Percentiles rank a stretch among this genome's conserved stretches.
Conservation (phyloP, 1,139 yeast genomes). For the Suhomyces panamericanus region DNA sequence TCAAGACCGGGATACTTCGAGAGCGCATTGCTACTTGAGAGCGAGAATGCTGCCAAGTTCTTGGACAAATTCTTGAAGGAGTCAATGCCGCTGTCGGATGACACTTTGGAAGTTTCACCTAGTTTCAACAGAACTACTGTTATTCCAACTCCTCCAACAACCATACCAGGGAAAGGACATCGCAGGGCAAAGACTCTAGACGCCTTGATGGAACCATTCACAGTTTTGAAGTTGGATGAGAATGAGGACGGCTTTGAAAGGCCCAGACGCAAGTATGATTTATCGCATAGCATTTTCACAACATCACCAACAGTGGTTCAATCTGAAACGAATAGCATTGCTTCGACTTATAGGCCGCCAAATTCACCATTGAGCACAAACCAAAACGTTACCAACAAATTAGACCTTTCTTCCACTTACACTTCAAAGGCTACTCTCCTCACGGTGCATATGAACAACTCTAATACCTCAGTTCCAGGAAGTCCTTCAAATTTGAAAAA, state of each 20-base stretch:
- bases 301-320: conserved; percentile 21
- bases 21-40: conserved; percentile 52
- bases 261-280: conserved; percentile 19
- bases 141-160: conserved; percentile 16
- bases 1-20: conserved; percentile 67
- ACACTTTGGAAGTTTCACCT: neutral
- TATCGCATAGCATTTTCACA: conserved; percentile 23
- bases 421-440: conserved; percentile 17
- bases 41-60: conserved; percentile 45
- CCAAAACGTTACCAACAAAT: conserved; percentile 29
- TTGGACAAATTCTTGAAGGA: conserved; percentile 42
- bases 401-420: conserved; percentile 18
- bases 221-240: conserved; percentile 13
- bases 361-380: conserved; percentile 32
- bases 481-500: conserved; percentile 21
- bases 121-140: conserved; percentile 12
- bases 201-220: conserved; percentile 19
- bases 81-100: neutral
- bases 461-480: conserved; percentile 11
- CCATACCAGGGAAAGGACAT: conserved; percentile 11
- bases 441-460: conserved; percentile 11
- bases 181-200: conserved; percentile 18
- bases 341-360: conserved; percentile 17
- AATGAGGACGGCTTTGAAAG: conserved; percentile 12
- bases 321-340: conserved; percentile 16